Conservation (phyloP, 2,329 filamentous ascomycete genomes). For the Diaporthe nobilis region DNA sequence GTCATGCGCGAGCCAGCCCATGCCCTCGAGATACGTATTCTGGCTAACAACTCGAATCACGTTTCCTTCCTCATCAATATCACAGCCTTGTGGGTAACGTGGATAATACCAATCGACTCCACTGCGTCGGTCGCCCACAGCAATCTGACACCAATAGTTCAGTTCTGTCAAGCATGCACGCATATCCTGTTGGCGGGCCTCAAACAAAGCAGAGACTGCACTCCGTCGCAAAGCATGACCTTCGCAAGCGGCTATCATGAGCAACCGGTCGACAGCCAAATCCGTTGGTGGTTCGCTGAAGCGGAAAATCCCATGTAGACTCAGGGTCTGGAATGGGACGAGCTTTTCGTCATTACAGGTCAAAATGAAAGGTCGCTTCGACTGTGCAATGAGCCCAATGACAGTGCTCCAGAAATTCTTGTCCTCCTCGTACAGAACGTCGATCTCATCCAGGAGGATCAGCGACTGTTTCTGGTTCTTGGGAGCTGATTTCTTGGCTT, state of each 20-base stretch:
- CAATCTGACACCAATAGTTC: slow-evolving; percentile 98
- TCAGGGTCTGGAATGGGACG: slow-evolving; percentile 81
- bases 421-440: slow-evolving; percentile 94
- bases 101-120: slow-evolving; percentile 92
- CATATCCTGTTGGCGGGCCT: slow-evolving; percentile 78
- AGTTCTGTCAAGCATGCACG: slow-evolving; percentile 87
- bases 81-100: slow-evolving; percentile 79
- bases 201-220: slow-evolving; percentile 79
- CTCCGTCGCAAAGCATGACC: slow-evolving; percentile 82
- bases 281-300: slow-evolving; percentile 76
- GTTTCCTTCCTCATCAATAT: slow-evolving; percentile 77
- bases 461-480: slow-evolving; percentile 89
- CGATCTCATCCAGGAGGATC: slow-evolving; percentile 94
- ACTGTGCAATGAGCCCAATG: slow-evolving; percentile 81
- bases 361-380: slow-evolving; percentile 92
- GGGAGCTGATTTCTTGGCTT: slow-evolving; percentile 50
- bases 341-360: slow-evolving; percentile 94
- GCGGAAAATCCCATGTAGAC: slow-evolving; percentile 87
- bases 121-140: slow-evolving; percentile 87
- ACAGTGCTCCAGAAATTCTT: slow-evolving; percentile 94
- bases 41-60: slow-evolving; percentile 84
- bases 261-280: slow-evolving; percentile 82
- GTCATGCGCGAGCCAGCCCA: slow-evolving; percentile 83
- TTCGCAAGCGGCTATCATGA: slow-evolving; percentile 88
- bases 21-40: slow-evolving; percentile 81